Evolutionary conservation across 768 basidiomycete species (phyloP).

Genomic region (Asterophora parasitica): DNA sequence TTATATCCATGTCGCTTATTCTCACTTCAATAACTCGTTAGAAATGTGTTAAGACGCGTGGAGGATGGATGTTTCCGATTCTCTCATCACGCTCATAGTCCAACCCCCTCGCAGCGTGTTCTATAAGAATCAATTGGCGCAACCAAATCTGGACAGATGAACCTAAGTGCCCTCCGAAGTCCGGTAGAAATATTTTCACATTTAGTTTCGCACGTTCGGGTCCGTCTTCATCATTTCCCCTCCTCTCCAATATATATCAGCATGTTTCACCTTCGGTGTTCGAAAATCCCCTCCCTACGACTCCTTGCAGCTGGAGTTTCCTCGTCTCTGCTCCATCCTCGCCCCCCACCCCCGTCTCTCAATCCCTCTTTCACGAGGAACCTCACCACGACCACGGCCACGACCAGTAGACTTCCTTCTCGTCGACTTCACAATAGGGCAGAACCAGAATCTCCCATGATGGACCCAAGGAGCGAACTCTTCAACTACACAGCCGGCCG

Average conservation of each 20-base stretch:
- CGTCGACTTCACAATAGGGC: constrained; percentile 17
- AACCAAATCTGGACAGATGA: too few species aligned
- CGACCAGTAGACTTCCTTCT: constrained; percentile 12
- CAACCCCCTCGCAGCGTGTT: too few species aligned
- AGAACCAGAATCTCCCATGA: constrained; percentile 20
- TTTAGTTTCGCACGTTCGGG: too few species aligned
- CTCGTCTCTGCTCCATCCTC: constrained; percentile 12
- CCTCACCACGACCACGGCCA: constrained; percentile 16
- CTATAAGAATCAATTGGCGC: too few species aligned
- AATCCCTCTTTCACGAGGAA: constrained; percentile 13
- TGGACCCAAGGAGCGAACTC: constrained; percentile 21
- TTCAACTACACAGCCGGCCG: constrained; percentile 33
- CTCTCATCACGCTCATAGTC: too few species aligned
- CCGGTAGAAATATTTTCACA: too few species aligned
- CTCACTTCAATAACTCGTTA: too few species aligned
- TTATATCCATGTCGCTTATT: too few species aligned
- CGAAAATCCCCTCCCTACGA: constrained; percentile 19
- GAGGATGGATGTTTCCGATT: too few species aligned
- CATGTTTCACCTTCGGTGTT: constrained; percentile 21
- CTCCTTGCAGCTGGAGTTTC: constrained; percentile 15
- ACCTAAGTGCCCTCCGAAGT: too few species aligned
- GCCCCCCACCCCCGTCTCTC: constrained; percentile 14
- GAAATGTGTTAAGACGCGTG: too few species aligned
- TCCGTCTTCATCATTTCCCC: too few species aligned
- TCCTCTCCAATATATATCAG: neutral